Evolutionary conservation across 139 green algal genomes (phyloP), one percentile per base, ranked within the genome.

Genomic region (Coelastrella sp.): DNA sequence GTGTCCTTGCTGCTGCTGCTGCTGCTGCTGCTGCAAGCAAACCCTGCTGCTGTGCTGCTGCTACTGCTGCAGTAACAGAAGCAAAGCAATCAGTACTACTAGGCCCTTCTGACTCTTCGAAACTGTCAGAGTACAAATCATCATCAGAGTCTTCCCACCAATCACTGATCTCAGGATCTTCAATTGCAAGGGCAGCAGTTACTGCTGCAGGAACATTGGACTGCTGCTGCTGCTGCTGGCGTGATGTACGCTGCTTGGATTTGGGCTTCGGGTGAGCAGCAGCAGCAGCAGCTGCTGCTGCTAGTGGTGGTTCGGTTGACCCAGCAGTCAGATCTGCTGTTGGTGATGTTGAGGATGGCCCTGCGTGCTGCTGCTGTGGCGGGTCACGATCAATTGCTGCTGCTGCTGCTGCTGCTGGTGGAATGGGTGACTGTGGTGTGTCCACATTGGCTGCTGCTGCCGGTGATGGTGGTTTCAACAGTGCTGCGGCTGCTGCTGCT

Each of bases 191-290:
- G 11, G 61, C 61, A 71, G n/a, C 14, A 76, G 68, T 8, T 76
- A 16, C 68, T 23, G 74, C 74, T 80, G 3, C 17, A 76, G 16
- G 6, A 23, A 1, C 68, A 23, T 22, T 22, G 10, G 61, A 68
- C 61, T 68, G 61, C 61, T 68, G 68, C 68, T 76, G 57, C 16
- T 61, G 57, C 79, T 83, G 76, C 76, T 83, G n/a, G n/a, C n/a
- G n/a, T n/a, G n/a, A n/a, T n/a, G n/a, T n/a, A n/a, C n/a, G 76
- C 76, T 83, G 61, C 61, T 68, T 7, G 7, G n/a, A n/a, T n/a
- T n/a, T n/a, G n/a, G n/a, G n/a, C n/a, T n/a, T n/a, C n/a, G n/a
- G n/a, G n/a, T n/a, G n/a, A n/a, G n/a, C n/a, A n/a, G n/a, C n/a
- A n/a, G n/a, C n/a, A n/a, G n/a, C n/a, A n/a, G n/a, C n/a, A n/a